Evolutionary conservation across 148 eudicot species (phyloP).

Genomic region (Fagopyrum esculentum): DNA sequence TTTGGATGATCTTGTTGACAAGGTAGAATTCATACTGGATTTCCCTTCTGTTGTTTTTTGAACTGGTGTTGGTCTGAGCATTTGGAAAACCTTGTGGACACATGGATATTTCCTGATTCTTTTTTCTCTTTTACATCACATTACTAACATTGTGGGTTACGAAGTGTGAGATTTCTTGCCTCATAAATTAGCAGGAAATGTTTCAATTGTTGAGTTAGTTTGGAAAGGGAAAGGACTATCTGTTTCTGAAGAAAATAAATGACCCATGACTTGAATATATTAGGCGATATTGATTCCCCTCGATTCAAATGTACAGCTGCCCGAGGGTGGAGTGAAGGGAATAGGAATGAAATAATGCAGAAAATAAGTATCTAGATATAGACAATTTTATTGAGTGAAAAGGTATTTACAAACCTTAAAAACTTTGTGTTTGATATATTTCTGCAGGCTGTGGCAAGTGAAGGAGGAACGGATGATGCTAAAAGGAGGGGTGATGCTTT

Average conservation of each 20-base stretch:
- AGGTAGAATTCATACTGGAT: conserved; percentile 36
- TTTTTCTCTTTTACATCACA: background rate
- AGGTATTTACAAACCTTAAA: background rate
- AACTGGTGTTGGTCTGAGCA: conserved; percentile 55
- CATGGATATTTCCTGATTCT: background rate
- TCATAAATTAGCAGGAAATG: background rate
- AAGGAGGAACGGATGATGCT: conserved; percentile 98
- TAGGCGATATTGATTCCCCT: background rate
- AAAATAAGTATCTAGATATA: background rate
- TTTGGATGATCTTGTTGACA: conserved; percentile 95
- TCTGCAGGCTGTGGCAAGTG: conserved; percentile 94
- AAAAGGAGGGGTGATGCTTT: conserved; percentile 96
- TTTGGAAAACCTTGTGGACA: conserved; percentile 87
- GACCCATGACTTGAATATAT: background rate
- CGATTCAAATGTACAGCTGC: background rate
- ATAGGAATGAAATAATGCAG: background rate
- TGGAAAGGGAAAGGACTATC: background rate
- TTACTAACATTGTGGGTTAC: background rate
- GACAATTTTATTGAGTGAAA: background rate
- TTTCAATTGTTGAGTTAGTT: background rate
- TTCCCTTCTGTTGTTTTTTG: background rate
- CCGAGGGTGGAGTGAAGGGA: background rate
- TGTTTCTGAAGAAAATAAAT: background rate
- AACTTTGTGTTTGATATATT: background rate
- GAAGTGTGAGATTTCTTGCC: background rate